A percentile compares a stretch with the other conserved stretches of the same genome.
These are phyloP conservation scores for Colletotrichum sp. DNA, from an alignment of 2,329 filamentous ascomycete species.

Conservation along the genomic window DNA sequence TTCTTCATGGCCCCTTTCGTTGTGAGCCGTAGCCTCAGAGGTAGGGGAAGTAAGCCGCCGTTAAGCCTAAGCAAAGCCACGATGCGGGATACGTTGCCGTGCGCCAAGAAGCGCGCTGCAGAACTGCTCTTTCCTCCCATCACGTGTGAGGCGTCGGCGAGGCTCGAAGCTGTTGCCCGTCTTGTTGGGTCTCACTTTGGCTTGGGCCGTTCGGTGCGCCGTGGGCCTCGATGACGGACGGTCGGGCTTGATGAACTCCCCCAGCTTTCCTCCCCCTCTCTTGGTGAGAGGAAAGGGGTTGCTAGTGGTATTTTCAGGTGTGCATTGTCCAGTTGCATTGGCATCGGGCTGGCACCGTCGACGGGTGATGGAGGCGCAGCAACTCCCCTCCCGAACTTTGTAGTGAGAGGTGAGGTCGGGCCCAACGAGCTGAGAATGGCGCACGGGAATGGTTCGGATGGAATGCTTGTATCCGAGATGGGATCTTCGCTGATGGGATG, in stretches of 20 bases:
- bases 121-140: background rate
- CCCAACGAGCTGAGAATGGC: background rate
- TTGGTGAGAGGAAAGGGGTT: background rate
- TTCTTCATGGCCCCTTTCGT: background rate
- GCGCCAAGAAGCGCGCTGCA: background rate
- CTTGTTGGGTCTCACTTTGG: background rate
- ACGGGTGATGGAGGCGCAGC: conserved; percentile 11
- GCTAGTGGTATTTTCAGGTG: conserved; percentile 8
- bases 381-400: background rate
- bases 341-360: background rate
- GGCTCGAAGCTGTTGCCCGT: background rate
- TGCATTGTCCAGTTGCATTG: background rate
- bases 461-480: background rate
- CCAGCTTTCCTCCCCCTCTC: background rate
- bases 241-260: background rate
- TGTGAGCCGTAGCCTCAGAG: background rate
- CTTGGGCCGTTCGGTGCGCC: background rate
- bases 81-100: background rate
- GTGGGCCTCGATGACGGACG: background rate
- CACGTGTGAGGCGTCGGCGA: background rate
- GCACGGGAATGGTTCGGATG: background rate
- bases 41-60: background rate
- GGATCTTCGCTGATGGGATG: background rate
- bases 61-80: background rate
- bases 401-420: background rate